These are phyloP conservation scores for Eucalyptus erythrocorys DNA, from an alignment of 345 rosid genomes.

Conservation along the genomic window DNA sequence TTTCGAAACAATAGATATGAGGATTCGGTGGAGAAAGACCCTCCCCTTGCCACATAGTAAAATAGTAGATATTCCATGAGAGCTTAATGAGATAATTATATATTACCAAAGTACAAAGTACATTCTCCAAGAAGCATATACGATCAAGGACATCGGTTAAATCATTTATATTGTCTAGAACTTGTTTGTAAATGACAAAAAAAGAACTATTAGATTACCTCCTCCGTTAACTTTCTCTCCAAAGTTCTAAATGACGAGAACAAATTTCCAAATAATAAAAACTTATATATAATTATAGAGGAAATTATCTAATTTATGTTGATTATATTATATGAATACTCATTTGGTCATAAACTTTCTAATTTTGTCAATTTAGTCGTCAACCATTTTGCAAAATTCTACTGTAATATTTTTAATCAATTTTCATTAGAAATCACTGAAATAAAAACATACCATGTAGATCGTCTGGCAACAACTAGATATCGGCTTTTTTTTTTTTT, in stretches of 20 bases:
- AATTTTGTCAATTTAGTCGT: rapidly evolving
- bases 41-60: neutral
- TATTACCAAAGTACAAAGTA: neutral
- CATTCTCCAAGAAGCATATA: neutral
- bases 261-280: neutral
- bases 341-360: rapidly evolving
- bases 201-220: neutral
- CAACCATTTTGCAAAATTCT: rapidly evolving
- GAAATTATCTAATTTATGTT: neutral
- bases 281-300: neutral
- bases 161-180: neutral
- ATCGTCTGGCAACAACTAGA: rapidly evolving
- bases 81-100: neutral
- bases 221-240: neutral
- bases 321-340: rapidly evolving
- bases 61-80: neutral
- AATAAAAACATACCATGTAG: neutral
- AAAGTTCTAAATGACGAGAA: neutral
- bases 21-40: neutral
- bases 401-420: neutral
- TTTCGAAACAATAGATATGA: neutral
- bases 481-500: no score
- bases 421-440: rapidly evolving
- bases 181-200: neutral
- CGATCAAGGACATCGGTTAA: neutral